phyloP scores from a whole-genome alignment of 148 eudicot genomes.

The Spergularia marina region DNA sequence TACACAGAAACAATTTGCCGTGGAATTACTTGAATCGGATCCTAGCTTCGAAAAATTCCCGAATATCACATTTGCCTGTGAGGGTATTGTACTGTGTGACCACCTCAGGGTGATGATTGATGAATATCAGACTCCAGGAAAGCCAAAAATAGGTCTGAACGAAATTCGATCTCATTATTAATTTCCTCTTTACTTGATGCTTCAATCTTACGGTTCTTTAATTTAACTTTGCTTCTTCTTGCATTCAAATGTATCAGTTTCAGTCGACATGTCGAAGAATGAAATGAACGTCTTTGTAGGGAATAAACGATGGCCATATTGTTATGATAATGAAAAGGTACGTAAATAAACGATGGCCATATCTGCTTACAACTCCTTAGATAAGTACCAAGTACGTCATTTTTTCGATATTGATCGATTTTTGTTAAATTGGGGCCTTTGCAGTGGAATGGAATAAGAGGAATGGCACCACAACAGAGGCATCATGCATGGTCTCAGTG shows the following conservation, averaged over 20 bases:
- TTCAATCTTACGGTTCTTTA: too few species aligned
- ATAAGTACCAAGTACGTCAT: too few species aligned
- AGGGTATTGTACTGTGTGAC: slow-evolving; percentile 14
- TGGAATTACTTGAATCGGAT: slow-evolving; percentile 2
- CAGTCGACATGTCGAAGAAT: not conserved
- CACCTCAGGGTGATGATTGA: slow-evolving; percentile 3
- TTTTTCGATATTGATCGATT: too few species aligned
- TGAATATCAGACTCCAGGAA: not conserved
- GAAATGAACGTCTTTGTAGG: not conserved
- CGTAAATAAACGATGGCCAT: too few species aligned
- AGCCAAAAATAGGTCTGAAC: not conserved
- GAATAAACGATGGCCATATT: not conserved
- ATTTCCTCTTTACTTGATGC: too few species aligned
- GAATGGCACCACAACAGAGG: not conserved
- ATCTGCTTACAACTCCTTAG: too few species aligned
- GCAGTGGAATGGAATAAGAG: slow-evolving; percentile 13
- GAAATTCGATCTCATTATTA: too few species aligned
- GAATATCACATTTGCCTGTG: slow-evolving; percentile 1
- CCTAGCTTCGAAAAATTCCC: not conserved
- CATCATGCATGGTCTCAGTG: slow-evolving; percentile 15
- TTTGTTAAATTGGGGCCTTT: too few species aligned
- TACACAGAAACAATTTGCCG: not conserved
- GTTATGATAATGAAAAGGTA: not conserved
- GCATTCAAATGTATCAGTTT: slow-evolving; percentile 3
- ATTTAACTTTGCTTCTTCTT: not conserved